phyloP scores from a whole-genome alignment of 192 early-diverging fungal species.

The Backusella tarrabulga region DNA sequence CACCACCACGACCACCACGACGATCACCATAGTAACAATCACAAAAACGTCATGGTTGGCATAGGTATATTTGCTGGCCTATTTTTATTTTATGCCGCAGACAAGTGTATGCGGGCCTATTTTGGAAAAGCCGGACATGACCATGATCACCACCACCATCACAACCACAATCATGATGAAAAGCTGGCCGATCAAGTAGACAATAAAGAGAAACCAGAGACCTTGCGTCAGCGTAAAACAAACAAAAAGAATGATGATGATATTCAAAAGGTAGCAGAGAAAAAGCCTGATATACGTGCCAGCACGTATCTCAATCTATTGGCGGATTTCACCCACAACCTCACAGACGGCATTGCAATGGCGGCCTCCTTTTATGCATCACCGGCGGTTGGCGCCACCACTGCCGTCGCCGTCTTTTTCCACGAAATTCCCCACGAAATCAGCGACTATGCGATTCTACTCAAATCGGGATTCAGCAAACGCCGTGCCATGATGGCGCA shows the following conservation, averaged over 20 bases:
- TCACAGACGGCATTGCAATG: conserved; percentile 84
- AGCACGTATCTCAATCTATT: conserved; percentile 78
- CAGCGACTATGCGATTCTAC: conserved; percentile 84
- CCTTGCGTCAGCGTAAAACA: conserved; percentile 19
- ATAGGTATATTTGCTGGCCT: conserved; percentile 73
- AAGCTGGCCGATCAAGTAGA: conserved; percentile 15
- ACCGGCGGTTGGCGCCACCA: conserved; percentile 76
- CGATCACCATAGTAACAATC: conserved; percentile 37
- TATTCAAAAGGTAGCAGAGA: conserved; percentile 25
- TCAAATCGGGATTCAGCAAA: conserved; percentile 75
- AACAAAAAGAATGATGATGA: conserved; percentile 20
- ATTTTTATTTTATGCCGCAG: conserved; percentile 74
- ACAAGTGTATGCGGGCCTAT: conserved; percentile 75
- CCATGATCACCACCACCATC: conserved; percentile 59
- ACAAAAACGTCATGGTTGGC: conserved; percentile 63
- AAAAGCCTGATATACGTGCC: conserved; percentile 9
- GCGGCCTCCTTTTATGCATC: conserved; percentile 80
- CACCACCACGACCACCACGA: conserved; percentile 42
- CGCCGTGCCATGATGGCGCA: conserved; percentile 71
- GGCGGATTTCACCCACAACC: conserved; percentile 80
- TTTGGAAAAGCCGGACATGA: conserved; percentile 53
- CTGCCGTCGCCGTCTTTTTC: conserved; percentile 81
- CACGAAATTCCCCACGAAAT: conserved; percentile 90
- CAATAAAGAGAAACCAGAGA: background rate
- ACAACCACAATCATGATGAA: conserved; percentile 55